Percentiles rank a stretch among this genome's conserved stretches.
Evolutionary conservation across 2,329 filamentous ascomycete species (phyloP).

Genomic region (Didymella segeticola): DNA sequence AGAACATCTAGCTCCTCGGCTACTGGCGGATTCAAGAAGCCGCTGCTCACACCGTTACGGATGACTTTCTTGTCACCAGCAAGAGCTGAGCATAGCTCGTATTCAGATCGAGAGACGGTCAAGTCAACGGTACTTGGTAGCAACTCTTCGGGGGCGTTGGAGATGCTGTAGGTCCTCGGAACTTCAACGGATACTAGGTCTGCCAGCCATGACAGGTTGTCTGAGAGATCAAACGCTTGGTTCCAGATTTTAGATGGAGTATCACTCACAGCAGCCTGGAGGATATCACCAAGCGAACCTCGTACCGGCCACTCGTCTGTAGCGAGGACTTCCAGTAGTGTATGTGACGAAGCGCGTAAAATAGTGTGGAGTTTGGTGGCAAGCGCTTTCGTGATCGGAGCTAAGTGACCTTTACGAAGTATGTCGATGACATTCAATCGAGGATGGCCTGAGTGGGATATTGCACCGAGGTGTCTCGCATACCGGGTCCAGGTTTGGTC

Average conservation of each 20-base stretch:
- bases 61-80: conserved; percentile 22
- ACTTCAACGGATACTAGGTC: conserved; percentile 32
- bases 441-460: conserved; percentile 19
- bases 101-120: conserved; percentile 60
- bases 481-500: conserved; percentile 55
- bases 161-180: conserved; percentile 42
- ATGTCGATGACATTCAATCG: conserved; percentile 31
- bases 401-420: conserved; percentile 32
- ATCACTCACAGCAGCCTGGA: conserved; percentile 34
- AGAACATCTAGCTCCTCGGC: conserved; percentile 45
- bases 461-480: conserved; percentile 24
- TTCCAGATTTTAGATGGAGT: conserved; percentile 32
- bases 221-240: conserved; percentile 31
- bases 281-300: conserved; percentile 30
- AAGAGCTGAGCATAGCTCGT: conserved; percentile 52
- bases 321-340: conserved; percentile 30
- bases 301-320: conserved; percentile 36
- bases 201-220: conserved; percentile 28
- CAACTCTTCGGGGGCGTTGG: conserved; percentile 58
- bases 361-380: conserved; percentile 33
- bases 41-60: conserved; percentile 59
- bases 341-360: conserved; percentile 31
- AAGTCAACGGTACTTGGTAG: conserved; percentile 61
- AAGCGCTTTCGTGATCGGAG: conserved; percentile 33
- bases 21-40: conserved; percentile 61